Percentiles rank a stretch among this genome's conserved stretches.
These are phyloP conservation scores for Fusarium nodosum DNA, from an alignment of 2,329 filamentous ascomycete species.

Conservation along the genomic window DNA sequence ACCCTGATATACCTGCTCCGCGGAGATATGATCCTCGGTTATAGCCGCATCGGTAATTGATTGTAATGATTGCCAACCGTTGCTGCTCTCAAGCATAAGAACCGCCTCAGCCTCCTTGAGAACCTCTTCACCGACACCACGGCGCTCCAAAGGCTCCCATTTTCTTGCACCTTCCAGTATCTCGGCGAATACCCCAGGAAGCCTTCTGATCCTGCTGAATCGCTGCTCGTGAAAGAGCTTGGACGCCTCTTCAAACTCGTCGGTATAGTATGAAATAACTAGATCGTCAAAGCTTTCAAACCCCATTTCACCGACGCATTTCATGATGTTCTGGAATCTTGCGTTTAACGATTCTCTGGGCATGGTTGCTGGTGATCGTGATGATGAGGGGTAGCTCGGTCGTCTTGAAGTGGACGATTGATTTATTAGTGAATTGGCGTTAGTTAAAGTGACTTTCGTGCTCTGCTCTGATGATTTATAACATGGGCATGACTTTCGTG, in stretches of 20 bases:
- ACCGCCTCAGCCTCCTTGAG: not conserved
- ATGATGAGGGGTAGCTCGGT: not conserved
- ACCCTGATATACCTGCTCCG: not conserved
- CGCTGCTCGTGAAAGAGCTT: slow-evolving; percentile 8
- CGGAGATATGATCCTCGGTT: not conserved
- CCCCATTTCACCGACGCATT: not conserved
- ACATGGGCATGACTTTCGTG: not conserved
- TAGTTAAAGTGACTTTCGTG: not conserved
- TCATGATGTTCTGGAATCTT: slow-evolving; percentile 5
- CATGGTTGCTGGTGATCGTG: too few relatives aligned
- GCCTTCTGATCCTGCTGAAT: not conserved
- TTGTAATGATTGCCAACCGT: not conserved
- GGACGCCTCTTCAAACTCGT: slow-evolving; percentile 1
- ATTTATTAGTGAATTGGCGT: not conserved
- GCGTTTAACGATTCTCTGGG: not conserved
- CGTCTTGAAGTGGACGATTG: not conserved
- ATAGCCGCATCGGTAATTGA: not conserved
- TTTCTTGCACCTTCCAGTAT: not conserved
- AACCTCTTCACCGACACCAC: not conserved
- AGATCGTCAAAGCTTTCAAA: slow-evolving; percentile 10
- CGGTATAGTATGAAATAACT: not conserved
- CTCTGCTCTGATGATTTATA: not conserved
- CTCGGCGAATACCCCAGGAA: not conserved
- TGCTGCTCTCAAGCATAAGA: not conserved
- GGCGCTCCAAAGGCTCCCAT: not conserved